phyloP scores from a whole-genome alignment of 1,284 basidiomycete species.

The Sanghuangporus sanghuang region DNA sequence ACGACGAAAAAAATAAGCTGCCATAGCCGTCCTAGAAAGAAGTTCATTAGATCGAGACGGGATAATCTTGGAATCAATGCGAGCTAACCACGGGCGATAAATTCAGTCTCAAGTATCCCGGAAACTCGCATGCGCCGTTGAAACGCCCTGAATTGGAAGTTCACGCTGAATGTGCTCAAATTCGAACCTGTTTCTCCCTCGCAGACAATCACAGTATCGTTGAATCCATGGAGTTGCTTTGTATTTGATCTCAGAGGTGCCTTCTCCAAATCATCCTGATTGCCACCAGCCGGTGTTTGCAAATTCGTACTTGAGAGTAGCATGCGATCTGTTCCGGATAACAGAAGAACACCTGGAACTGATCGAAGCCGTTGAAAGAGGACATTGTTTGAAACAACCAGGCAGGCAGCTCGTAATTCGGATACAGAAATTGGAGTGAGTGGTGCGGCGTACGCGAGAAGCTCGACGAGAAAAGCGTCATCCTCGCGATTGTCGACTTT shows the following conservation, averaged over 20 bases:
- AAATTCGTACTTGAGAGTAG: conserved; percentile 32
- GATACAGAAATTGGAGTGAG: conserved; percentile 41
- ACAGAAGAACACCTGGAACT: conserved; percentile 40
- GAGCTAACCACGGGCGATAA: conserved; percentile 58
- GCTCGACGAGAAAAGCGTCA: conserved; percentile 41
- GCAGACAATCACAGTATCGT: conserved; percentile 31
- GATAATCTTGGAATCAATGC: neutral
- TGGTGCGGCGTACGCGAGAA: conserved; percentile 52
- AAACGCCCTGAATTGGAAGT: conserved; percentile 53
- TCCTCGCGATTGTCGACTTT: conserved; percentile 22
- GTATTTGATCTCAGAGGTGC: neutral
- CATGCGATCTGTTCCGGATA: conserved; percentile 52
- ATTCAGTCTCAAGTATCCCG: conserved; percentile 49
- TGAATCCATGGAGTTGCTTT: neutral
- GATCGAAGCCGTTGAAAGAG: conserved; percentile 58
- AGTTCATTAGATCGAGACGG: conserved; percentile 3
- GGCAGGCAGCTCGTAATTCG: conserved; percentile 60
- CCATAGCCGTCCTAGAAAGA: conserved; percentile 57
- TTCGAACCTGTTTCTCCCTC: conserved; percentile 32
- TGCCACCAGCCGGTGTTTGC: neutral
- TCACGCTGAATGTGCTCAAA: conserved; percentile 48
- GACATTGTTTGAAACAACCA: conserved; percentile 54
- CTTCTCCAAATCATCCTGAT: neutral
- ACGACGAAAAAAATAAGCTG: conserved; percentile 46
- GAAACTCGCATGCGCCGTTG: conserved; percentile 66